A percentile compares a stretch with the other conserved stretches of the same genome.
These are phyloP conservation scores for Metschnikowia lachancei DNA, from an alignment of 805 yeast species.

Conservation along the genomic window DNA sequence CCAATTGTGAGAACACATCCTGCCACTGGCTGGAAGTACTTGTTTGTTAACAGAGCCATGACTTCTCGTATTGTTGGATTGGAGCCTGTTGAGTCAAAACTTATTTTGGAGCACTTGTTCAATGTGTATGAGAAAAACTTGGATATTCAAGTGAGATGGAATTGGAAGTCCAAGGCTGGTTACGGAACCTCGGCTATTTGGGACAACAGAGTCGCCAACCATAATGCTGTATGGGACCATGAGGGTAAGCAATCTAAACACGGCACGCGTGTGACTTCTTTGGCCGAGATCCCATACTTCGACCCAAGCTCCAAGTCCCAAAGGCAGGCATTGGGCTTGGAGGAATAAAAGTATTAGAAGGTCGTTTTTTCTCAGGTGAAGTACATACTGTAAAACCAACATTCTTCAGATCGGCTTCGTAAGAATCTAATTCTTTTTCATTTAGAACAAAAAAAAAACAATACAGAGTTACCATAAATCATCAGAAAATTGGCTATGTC, in stretches of 20 bases:
- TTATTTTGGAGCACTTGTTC: slow-evolving; percentile 19
- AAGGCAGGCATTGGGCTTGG: slow-evolving; percentile 49
- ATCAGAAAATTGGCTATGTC: no score
- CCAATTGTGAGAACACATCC: slow-evolving; percentile 34
- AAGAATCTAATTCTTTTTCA: no score
- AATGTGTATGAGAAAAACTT: slow-evolving; percentile 32
- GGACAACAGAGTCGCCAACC: slow-evolving; percentile 59
- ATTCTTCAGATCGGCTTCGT: no score
- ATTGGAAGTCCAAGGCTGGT: slow-evolving; percentile 27
- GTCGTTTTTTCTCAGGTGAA: no score
- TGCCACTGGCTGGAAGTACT: slow-evolving; percentile 34
- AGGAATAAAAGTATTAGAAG: background rate
- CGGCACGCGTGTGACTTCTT: slow-evolving; percentile 41
- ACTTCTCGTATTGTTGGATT: slow-evolving; percentile 32
- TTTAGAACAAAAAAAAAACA: no score
- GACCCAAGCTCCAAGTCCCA: slow-evolving; percentile 51
- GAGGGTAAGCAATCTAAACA: slow-evolving; percentile 41
- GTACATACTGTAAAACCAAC: no score
- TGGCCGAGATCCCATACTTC: slow-evolving; percentile 54
- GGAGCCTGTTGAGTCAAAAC: slow-evolving; percentile 26
- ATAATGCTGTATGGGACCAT: slow-evolving; percentile 53
- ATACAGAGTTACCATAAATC: no score
- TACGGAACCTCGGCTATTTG: slow-evolving; percentile 53
- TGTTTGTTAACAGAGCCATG: slow-evolving; percentile 31
- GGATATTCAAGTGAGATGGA: slow-evolving; percentile 44